Evolutionary conservation across 106 monocot genomes (phyloP).

Genomic region (Dactylorhiza incarnata): DNA sequence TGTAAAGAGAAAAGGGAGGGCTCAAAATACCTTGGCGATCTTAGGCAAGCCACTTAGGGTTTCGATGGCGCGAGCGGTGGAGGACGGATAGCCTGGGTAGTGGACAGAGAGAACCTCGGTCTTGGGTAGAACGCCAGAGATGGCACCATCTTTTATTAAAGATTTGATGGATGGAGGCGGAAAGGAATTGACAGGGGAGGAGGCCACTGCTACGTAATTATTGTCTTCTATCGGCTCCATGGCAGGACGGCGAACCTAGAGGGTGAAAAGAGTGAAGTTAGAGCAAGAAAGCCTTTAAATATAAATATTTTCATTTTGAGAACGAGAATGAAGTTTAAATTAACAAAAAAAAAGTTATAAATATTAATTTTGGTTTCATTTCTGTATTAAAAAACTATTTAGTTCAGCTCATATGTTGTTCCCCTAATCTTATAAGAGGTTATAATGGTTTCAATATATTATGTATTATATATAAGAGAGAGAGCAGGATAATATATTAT

Average conservation of each 20-base stretch:
- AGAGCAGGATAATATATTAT: no score
- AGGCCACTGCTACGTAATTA: neutral
- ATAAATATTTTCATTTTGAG: no score
- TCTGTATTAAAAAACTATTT: no score
- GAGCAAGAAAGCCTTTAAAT: no score
- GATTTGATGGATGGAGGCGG: constrained; percentile 9
- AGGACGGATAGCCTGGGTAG: constrained; percentile 86
- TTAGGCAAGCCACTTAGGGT: constrained; percentile 69
- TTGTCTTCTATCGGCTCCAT: neutral
- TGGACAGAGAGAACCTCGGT: constrained; percentile 58
- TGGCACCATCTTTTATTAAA: constrained; percentile 43
- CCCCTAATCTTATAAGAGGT: no score
- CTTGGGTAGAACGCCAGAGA: constrained; percentile 60
- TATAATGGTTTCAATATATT: no score
- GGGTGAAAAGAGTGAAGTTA: no score
- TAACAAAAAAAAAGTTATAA: no score
- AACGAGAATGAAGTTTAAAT: no score
- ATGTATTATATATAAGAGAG: no score
- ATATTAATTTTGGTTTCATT: no score
- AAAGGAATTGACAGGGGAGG: neutral
- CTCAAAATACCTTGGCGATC: constrained; percentile 46
- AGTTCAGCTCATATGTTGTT: no score
- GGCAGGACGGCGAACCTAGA: neutral
- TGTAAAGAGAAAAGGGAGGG: neutral
- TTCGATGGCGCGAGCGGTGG: constrained; percentile 56